phyloP scores from a whole-genome alignment of 2,329 filamentous ascomycete genomes.

The Epichloe gansuensis region DNA sequence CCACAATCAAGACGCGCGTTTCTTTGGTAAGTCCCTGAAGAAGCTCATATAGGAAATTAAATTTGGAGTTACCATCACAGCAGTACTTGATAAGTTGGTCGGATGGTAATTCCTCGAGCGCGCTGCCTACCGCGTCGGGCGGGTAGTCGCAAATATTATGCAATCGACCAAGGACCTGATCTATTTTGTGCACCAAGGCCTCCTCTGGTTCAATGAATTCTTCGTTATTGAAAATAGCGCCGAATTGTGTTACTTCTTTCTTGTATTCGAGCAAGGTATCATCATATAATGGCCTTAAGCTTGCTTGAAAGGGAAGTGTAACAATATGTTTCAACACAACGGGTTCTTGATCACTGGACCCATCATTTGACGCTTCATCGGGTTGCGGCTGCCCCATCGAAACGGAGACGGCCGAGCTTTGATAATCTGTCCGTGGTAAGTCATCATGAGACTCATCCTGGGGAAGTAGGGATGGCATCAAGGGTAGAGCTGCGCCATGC shows the following conservation, averaged over 20 bases:
- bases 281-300: slow-evolving; percentile 39
- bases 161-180: slow-evolving; percentile 38
- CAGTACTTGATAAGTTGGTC: slow-evolving; percentile 38
- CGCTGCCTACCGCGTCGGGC: slow-evolving; percentile 35
- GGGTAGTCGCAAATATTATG: slow-evolving; percentile 46
- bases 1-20: slow-evolving; percentile 41
- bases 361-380: slow-evolving; percentile 13
- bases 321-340: slow-evolving; percentile 32
- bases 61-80: slow-evolving; percentile 46
- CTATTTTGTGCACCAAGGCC: slow-evolving; percentile 31
- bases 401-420: slow-evolving; percentile 14
- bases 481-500: slow-evolving; percentile 10
- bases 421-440: slow-evolving; percentile 7
- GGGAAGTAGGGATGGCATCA: slow-evolving; percentile 12
- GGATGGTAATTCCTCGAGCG: slow-evolving; percentile 24
- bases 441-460: slow-evolving; percentile 8
- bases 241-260: slow-evolving; percentile 33
- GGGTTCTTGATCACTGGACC: slow-evolving; percentile 8
- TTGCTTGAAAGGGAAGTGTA: slow-evolving; percentile 45
- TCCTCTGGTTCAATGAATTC: slow-evolving; percentile 26
- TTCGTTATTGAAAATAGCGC: slow-evolving; percentile 28
- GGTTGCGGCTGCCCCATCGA: slow-evolving; percentile 15
- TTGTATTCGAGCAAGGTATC: slow-evolving; percentile 33
- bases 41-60: slow-evolving; percentile 45
- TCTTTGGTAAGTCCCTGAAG: slow-evolving; percentile 31